A percentile compares a stretch with the other conserved stretches of the same genome.
phyloP scores from a whole-genome alignment of 2,329 filamentous ascomycete species.

The Claviceps maximensis region DNA sequence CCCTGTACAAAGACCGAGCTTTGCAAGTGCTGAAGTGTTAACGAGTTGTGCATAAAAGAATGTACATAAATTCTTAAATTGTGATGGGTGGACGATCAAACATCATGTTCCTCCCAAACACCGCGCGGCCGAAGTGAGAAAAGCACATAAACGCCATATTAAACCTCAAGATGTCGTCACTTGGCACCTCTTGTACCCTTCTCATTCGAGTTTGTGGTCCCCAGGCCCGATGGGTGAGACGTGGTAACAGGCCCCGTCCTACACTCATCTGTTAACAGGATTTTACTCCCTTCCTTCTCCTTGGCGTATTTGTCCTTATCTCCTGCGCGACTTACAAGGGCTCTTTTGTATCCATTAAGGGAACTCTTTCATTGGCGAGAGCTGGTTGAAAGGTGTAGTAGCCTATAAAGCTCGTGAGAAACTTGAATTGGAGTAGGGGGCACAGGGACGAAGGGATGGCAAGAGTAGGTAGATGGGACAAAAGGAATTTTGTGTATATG shows the following conservation, averaged over 20 bases:
- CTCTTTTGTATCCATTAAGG: slow-evolving; percentile 2
- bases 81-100: not conserved
- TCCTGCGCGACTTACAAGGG: not conserved
- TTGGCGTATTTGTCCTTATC: too few species aligned
- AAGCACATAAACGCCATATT: not conserved
- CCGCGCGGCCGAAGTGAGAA: not conserved
- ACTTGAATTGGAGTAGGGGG: not conserved
- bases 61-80: too few species aligned
- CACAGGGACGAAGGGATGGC: too few species aligned
- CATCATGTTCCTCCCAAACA: not conserved
- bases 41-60: not conserved
- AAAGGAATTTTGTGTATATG: not conserved
- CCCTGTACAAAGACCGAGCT: not conserved
- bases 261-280: not conserved
- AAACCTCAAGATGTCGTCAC: not conserved
- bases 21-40: not conserved
- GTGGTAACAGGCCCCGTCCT: not conserved
- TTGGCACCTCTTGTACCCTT: not conserved
- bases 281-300: not conserved
- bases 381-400: slow-evolving; percentile 25
- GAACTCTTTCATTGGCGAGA: slow-evolving; percentile 13
- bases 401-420: slow-evolving; percentile 12
- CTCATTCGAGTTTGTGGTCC: not conserved
- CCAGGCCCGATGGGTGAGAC: not conserved
- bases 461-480: not conserved